Conservation (phyloP, 1,284 basidiomycete species). For the Cutaneotrichosporon cavernicola region DNA sequence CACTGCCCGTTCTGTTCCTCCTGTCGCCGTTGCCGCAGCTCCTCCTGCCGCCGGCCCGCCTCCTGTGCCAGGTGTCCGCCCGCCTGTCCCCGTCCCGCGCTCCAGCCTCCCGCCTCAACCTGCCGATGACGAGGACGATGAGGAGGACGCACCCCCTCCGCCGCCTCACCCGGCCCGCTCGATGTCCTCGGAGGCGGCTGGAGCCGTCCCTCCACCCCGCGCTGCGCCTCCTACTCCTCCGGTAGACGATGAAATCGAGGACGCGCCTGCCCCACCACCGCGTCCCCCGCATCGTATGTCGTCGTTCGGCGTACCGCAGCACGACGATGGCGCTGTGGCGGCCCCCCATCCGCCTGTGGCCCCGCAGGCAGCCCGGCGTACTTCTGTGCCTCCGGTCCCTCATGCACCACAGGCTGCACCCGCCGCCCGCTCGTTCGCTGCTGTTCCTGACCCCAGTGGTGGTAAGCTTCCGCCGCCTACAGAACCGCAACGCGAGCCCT, state of each 20-base stretch:
- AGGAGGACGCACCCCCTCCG: slow-evolving; percentile 25
- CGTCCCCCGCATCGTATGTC: slow-evolving; percentile 13
- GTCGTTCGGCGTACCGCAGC: slow-evolving; percentile 11
- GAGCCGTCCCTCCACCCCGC: slow-evolving; percentile 20
- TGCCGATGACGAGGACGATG: slow-evolving; percentile 15
- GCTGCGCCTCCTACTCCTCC: slow-evolving; percentile 16
- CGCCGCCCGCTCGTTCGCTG: neutral
- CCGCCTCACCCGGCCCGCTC: slow-evolving; percentile 12
- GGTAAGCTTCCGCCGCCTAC: slow-evolving; percentile 3
- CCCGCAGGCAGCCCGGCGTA: neutral
- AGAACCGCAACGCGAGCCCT: neutral
- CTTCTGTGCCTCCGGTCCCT: neutral
- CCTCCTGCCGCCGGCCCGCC: slow-evolving; percentile 21
- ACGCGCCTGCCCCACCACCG: slow-evolving; percentile 18
- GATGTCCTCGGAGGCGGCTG: slow-evolving; percentile 11
- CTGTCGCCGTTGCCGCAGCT: slow-evolving; percentile 6
- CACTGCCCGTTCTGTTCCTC: slow-evolving; percentile 5
- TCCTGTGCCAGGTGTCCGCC: slow-evolving; percentile 6
- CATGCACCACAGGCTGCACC: neutral
- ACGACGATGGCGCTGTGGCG: neutral
- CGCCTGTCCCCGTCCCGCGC: neutral
- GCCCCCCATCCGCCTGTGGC: neutral
- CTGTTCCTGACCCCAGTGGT: neutral
- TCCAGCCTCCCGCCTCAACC: slow-evolving; percentile 17
- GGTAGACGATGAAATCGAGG: slow-evolving; percentile 23